A percentile compares a stretch with the other conserved stretches of the same genome.
Conservation (phyloP, 805 yeast species). For the Myxozyma neglecta region DNA sequence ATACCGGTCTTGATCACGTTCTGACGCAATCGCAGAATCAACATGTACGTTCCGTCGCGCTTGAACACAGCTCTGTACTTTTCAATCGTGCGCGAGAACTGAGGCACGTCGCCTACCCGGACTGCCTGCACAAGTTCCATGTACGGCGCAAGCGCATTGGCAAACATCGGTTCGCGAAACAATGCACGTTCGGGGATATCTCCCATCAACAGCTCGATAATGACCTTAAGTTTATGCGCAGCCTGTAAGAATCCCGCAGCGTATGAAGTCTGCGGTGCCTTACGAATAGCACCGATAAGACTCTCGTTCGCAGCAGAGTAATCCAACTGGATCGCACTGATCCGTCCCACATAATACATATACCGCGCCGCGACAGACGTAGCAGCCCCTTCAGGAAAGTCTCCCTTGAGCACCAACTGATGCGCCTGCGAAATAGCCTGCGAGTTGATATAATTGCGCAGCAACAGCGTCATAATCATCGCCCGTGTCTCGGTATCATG, state of each 20-base stretch:
- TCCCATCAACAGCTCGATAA: constrained; percentile 91
- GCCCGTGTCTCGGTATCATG: constrained; percentile 93
- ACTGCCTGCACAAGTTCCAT: constrained; percentile 88
- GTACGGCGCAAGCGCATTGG: constrained; percentile 71
- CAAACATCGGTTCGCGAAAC: constrained; percentile 65
- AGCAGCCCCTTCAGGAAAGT: constrained; percentile 81
- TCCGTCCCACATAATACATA: constrained; percentile 85
- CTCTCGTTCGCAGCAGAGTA: constrained; percentile 88
- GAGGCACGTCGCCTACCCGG: constrained; percentile 81
- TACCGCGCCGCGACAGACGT: constrained; percentile 90
- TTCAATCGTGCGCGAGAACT: constrained; percentile 69
- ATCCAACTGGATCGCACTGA: constrained; percentile 87
- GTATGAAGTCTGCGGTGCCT: constrained; percentile 85
- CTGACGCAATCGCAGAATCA: constrained; percentile 87
- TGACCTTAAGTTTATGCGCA: constrained; percentile 81
- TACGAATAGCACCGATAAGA: constrained; percentile 91
- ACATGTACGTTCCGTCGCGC: constrained; percentile 76
- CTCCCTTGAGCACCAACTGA: constrained; percentile 83
- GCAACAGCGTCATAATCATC: constrained; percentile 75
- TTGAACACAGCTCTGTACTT: constrained; percentile 62
- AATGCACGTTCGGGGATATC: constrained; percentile 88
- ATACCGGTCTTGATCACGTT: constrained; percentile 98
- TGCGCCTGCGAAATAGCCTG: constrained; percentile 87
- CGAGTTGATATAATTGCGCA: constrained; percentile 73
- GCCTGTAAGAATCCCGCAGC: constrained; percentile 87